Percentiles rank a stretch among this genome's conserved stretches.
These are phyloP conservation scores for Anacardium occidentale DNA, from an alignment of 345 rosid genomes.

Conservation along the genomic window DNA sequence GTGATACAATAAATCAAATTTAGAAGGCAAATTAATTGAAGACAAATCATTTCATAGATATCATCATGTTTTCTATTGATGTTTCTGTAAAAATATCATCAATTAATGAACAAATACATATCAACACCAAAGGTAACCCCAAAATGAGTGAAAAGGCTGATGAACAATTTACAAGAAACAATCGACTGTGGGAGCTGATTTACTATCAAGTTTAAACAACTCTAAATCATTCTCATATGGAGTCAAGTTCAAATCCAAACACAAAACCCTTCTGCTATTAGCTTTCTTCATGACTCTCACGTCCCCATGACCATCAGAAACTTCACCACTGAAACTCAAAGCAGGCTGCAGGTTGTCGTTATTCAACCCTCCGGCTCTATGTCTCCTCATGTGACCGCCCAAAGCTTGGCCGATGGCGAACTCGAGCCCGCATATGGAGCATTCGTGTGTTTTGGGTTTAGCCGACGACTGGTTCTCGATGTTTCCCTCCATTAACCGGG, in stretches of 20 bases:
- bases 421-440: conserved; percentile 84
- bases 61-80: not conserved
- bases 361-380: conserved; percentile 28
- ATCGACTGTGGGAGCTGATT: conserved; percentile 29
- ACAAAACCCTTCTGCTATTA: conserved; percentile 42
- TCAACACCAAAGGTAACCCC: not conserved
- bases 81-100: not conserved
- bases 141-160: not conserved
- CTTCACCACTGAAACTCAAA: not conserved
- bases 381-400: conserved; percentile 78
- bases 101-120: not conserved
- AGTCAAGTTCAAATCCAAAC: conserved; percentile 69
- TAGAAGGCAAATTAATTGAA: too few relatives aligned
- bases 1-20: not conserved
- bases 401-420: conserved; percentile 73
- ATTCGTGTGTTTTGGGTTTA: conserved; percentile 70
- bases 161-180: conserved; percentile 23
- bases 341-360: conserved; percentile 12
- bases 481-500: conserved; percentile 23
- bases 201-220: conserved; percentile 39
- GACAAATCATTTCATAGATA: not conserved
- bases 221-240: conserved; percentile 62
- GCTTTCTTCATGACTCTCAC: conserved; percentile 42
- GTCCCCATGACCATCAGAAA: not conserved
- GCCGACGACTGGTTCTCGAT: conserved; percentile 19